These are phyloP conservation scores for Trametes coccinea DNA, from an alignment of 768 basidiomycete genomes.

Conservation along the genomic window DNA sequence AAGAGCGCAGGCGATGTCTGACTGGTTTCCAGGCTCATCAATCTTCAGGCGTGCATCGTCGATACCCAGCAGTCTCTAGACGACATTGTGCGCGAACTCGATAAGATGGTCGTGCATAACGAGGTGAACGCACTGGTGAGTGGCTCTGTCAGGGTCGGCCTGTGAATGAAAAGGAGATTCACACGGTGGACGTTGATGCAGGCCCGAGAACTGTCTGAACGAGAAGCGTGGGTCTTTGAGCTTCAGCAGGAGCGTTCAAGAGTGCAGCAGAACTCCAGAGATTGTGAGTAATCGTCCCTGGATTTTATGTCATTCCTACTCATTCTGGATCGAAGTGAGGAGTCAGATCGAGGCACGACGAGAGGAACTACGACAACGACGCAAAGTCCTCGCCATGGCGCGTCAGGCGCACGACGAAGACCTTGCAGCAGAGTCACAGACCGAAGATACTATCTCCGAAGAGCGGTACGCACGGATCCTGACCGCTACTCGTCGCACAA, in stretches of 20 bases:
- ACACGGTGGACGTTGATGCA: conserved; percentile 22
- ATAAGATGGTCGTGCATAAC: conserved; percentile 32
- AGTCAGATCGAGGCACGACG: conserved; percentile 45
- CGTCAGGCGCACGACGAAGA: conserved; percentile 39
- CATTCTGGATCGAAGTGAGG: conserved; percentile 37
- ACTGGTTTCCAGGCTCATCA: conserved; percentile 38
- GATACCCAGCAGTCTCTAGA: conserved; percentile 40
- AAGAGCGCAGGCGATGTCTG: background rate
- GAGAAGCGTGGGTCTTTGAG: conserved; percentile 55
- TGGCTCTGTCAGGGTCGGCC: background rate
- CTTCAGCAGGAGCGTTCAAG: conserved; percentile 31
- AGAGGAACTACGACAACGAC: conserved; percentile 46
- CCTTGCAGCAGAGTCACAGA: conserved; percentile 43
- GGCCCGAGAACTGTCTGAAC: conserved; percentile 71
- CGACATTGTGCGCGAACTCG: conserved; percentile 35
- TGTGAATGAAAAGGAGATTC: too few relatives aligned
- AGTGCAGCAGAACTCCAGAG: conserved; percentile 19
- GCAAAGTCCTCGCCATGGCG: conserved; percentile 47
- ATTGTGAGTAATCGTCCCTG: conserved; percentile 15
- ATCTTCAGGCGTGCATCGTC: conserved; percentile 40
- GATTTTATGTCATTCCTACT: background rate
- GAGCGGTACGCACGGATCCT: conserved; percentile 9
- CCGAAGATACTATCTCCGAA: conserved; percentile 11
- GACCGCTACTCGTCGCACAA: conserved; percentile 10
- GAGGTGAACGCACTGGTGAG: conserved; percentile 27